These are phyloP conservation scores for Krasilnikovozyma curviuscula DNA, from an alignment of 768 basidiomycete genomes.

Conservation along the genomic window DNA sequence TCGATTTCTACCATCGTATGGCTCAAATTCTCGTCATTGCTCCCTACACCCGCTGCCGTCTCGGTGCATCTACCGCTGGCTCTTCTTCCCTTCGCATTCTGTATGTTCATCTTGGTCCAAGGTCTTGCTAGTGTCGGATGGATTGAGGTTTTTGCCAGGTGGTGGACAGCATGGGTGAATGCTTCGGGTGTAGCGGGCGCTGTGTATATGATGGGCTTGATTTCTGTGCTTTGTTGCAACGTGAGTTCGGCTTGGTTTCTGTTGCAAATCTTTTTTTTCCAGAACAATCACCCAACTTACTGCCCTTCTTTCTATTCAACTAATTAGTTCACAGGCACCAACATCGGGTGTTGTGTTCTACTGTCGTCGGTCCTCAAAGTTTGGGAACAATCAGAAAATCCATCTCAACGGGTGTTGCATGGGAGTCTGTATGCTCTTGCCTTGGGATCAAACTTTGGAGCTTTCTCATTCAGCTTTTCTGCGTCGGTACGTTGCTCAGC, in stretches of 20 bases:
- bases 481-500: too few relatives aligned
- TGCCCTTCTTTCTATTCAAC: background rate
- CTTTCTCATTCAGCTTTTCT: too few relatives aligned
- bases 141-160: conserved; percentile 60
- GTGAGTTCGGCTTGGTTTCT: conserved; percentile 18
- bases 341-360: conserved; percentile 79
- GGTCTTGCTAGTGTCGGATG: conserved; percentile 63
- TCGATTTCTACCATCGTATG: background rate
- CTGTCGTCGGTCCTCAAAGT: conserved; percentile 61
- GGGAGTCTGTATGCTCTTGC: too few relatives aligned
- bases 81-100: conserved; percentile 77
- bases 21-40: background rate
- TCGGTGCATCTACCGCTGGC: conserved; percentile 46
- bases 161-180: conserved; percentile 37
- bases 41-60: background rate
- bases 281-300: background rate
- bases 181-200: conserved; percentile 34
- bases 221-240: conserved; percentile 59
- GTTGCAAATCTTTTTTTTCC: conserved; percentile 7
- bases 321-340: conserved; percentile 61
- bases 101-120: conserved; percentile 85
- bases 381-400: too few relatives aligned
- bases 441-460: too few relatives aligned
- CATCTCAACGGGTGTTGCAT: too few relatives aligned
- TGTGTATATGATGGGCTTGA: conserved; percentile 48